Conservation (phyloP, 805 yeast genomes). For the Torulaspora indica region DNA sequence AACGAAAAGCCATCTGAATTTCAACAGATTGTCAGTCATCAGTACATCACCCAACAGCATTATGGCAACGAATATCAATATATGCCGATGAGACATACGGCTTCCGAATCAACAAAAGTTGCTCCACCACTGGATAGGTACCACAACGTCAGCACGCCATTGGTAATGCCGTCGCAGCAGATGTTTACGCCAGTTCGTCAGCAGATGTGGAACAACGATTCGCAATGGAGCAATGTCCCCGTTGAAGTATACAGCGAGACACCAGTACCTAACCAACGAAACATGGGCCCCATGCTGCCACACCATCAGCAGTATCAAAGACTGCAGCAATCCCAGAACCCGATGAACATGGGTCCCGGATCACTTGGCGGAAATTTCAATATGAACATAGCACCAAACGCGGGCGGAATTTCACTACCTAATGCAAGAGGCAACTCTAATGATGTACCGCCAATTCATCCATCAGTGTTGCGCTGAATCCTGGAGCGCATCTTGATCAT, state of each 20-base stretch:
- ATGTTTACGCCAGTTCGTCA: constrained; percentile 8
- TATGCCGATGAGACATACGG: constrained; percentile 13
- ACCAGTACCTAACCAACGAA: constrained; percentile 3
- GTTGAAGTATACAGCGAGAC: constrained; percentile 7
- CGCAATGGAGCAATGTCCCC: constrained; percentile 8
- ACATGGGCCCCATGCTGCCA: neutral
- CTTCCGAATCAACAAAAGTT: constrained; percentile 10
- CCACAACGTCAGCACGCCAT: constrained; percentile 10
- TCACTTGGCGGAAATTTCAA: neutral
- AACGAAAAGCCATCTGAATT: neutral
- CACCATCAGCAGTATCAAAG: constrained; percentile 10
- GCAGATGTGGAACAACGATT: constrained; percentile 9
- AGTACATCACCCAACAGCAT: constrained; percentile 7
- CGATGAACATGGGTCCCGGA: constrained; percentile 4
- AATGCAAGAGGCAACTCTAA: constrained; percentile 7
- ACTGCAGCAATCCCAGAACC: constrained; percentile 4
- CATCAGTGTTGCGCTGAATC: constrained; percentile 18
- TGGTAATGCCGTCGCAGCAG: constrained; percentile 8
- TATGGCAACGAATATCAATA: constrained; percentile 6
- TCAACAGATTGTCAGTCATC: constrained; percentile 7
- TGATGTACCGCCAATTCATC: constrained; percentile 22
- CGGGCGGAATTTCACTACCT: constrained; percentile 5
- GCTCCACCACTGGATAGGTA: constrained; percentile 12
- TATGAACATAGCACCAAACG: constrained; percentile 1
- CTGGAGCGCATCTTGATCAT: neutral